phyloP scores from a whole-genome alignment of 2,329 filamentous ascomycete genomes.

The Penicillium palitans region DNA sequence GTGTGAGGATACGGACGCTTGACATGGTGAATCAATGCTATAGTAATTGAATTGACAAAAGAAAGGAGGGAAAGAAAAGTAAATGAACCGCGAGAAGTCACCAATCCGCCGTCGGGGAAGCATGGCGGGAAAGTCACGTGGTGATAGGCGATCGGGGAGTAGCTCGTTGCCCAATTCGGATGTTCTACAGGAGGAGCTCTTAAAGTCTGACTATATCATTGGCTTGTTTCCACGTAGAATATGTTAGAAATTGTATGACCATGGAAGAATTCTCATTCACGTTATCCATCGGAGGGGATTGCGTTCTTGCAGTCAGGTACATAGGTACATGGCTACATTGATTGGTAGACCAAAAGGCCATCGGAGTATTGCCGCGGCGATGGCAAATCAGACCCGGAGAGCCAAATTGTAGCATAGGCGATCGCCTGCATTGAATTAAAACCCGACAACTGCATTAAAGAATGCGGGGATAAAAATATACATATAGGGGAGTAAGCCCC shows the following conservation, averaged over 20 bases:
- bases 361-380: background rate
- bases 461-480: background rate
- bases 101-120: slow-evolving; percentile 24
- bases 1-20: slow-evolving; percentile 31
- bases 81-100: slow-evolving; percentile 15
- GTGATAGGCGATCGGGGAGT: slow-evolving; percentile 32
- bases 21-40: slow-evolving; percentile 30
- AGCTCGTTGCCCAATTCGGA: slow-evolving; percentile 20
- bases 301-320: background rate
- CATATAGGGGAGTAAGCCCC: background rate
- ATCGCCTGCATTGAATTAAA: background rate
- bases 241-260: background rate
- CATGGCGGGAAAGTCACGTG: slow-evolving; percentile 42
- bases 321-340: background rate
- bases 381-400: slow-evolving; percentile 1
- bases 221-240: background rate
- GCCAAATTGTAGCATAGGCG: background rate
- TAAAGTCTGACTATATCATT: background rate
- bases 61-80: slow-evolving; percentile 12
- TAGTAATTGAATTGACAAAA: slow-evolving; percentile 17
- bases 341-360: background rate
- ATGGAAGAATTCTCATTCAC: too few species aligned
- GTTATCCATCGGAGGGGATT: too few species aligned
- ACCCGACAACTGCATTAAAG: background rate
- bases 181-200: too few species aligned